Percentiles rank a stretch among this genome's conserved stretches.
Evolutionary conservation across 176 grass and related monocot genomes (phyloP).

Genomic region (Oryza meridionalis): DNA sequence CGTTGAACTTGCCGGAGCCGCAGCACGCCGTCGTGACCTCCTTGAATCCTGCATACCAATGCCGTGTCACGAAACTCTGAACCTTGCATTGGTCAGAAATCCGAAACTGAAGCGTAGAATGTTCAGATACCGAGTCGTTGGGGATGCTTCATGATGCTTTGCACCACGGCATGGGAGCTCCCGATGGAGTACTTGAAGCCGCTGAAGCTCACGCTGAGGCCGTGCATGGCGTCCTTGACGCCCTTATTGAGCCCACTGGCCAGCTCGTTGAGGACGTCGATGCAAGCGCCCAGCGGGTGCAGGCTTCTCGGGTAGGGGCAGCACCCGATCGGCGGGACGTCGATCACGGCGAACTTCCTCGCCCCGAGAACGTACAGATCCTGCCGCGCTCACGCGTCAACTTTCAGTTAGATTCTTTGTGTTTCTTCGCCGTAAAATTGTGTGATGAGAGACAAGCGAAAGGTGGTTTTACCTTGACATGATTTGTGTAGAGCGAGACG

Average conservation of each 20-base stretch:
- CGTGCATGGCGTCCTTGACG: slow-evolving; percentile 59
- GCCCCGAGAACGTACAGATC: slow-evolving; percentile 68
- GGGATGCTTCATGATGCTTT: slow-evolving; percentile 79
- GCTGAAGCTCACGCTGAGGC: slow-evolving; percentile 42
- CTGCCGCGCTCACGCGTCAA: slow-evolving; percentile 23
- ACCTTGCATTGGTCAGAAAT: neutral
- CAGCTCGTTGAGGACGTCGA: slow-evolving; percentile 79
- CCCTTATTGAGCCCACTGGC: slow-evolving; percentile 68
- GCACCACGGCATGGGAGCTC: slow-evolving; percentile 84
- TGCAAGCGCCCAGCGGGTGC: slow-evolving; percentile 73
- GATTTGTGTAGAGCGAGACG: slow-evolving; percentile 38
- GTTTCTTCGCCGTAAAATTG: neutral
- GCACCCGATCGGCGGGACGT: slow-evolving; percentile 88
- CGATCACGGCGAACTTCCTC: slow-evolving; percentile 78
- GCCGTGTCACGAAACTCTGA: neutral
- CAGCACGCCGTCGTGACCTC: slow-evolving; percentile 66
- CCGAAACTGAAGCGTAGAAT: neutral
- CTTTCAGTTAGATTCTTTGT: neutral
- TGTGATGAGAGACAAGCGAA: neutral
- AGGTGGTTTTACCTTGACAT: slow-evolving; percentile 56
- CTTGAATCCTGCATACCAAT: slow-evolving; percentile 52
- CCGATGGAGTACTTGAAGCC: slow-evolving; percentile 86
- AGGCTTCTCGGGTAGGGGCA: slow-evolving; percentile 86
- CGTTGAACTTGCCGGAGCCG: slow-evolving; percentile 76
- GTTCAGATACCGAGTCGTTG: slow-evolving; percentile 54